Evolutionary conservation across 441 rosid genomes (phyloP).

Genomic region (Adansonia grandidieri): DNA sequence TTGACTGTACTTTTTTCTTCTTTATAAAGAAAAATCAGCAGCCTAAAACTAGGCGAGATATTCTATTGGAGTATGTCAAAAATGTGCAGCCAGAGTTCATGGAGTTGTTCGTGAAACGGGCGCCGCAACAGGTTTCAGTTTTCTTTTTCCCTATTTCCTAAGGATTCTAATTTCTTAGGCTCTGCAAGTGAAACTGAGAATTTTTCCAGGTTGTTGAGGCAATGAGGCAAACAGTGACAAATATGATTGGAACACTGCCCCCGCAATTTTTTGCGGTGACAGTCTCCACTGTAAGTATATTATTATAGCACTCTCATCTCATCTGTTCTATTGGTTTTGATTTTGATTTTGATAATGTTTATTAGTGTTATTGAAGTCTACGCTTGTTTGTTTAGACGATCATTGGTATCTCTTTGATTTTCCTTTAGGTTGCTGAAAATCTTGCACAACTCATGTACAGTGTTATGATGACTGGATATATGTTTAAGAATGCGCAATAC

Average conservation of each 20-base stretch:
- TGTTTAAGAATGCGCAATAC: constrained; percentile 91
- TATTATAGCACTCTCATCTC: background rate
- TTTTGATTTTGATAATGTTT: constrained; percentile 3
- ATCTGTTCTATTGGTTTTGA: background rate
- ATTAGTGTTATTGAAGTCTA: constrained; percentile 11
- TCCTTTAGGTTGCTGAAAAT: constrained; percentile 89
- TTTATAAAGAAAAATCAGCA: constrained; percentile 30
- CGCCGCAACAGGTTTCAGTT: constrained; percentile 75
- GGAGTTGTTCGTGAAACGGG: constrained; percentile 90
- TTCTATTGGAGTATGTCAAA: constrained; percentile 89
- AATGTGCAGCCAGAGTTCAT: constrained; percentile 94
- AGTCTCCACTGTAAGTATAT: constrained; percentile 73
- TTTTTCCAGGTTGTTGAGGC: constrained; percentile 82
- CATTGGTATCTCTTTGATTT: constrained; percentile 23
- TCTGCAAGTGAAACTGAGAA: constrained; percentile 14
- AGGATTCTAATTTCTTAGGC: background rate
- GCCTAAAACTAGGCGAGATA: constrained; percentile 78
- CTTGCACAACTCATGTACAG: constrained; percentile 98
- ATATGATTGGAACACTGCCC: constrained; percentile 92
- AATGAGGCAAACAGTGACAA: constrained; percentile 90
- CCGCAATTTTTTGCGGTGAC: constrained; percentile 86
- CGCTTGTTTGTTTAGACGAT: constrained; percentile 8
- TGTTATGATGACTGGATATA: constrained; percentile 96
- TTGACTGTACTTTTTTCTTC: constrained; percentile 23
- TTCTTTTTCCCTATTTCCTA: constrained; percentile 22